Conservation (phyloP, 2,329 filamentous ascomycete species). For the Elsinoe batatas region DNA sequence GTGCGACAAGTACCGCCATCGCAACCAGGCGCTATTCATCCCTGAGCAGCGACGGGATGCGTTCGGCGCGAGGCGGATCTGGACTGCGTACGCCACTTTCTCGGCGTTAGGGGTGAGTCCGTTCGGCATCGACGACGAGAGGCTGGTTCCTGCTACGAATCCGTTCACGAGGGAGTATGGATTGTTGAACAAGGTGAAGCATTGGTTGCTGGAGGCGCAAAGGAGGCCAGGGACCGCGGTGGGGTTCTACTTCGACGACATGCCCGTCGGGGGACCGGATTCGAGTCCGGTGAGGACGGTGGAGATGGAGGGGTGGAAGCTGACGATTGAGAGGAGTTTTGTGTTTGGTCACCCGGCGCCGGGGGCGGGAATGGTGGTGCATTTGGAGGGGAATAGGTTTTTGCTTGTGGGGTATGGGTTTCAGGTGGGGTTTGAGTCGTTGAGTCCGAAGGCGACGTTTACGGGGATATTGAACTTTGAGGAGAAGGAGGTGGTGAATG, state of each 20-base stretch:
- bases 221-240: conserved; percentile 24
- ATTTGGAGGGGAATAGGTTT: conserved; percentile 31
- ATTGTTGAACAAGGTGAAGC: conserved; percentile 28
- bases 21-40: conserved; percentile 40
- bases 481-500: conserved; percentile 33
- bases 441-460: conserved; percentile 28
- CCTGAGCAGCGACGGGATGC: conserved; percentile 44
- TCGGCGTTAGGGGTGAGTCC: conserved; percentile 31
- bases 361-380: conserved; percentile 36
- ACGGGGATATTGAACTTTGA: conserved; percentile 36
- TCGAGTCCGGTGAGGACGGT: conserved; percentile 21
- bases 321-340: conserved; percentile 36
- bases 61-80: conserved; percentile 34
- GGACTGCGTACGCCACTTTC: conserved; percentile 35
- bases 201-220: conserved; percentile 34
- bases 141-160: conserved; percentile 25
- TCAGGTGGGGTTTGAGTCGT: conserved; percentile 27
- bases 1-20: conserved; percentile 37
- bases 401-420: conserved; percentile 39
- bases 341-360: conserved; percentile 37
- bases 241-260: conserved; percentile 38
- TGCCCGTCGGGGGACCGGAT: conserved; percentile 22
- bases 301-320: conserved; percentile 28
- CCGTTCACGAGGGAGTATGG: conserved; percentile 33
- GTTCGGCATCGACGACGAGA: conserved; percentile 34